Conservation (phyloP, 108 stramenopile genomes). For the Conticribra guillardii region DNA sequence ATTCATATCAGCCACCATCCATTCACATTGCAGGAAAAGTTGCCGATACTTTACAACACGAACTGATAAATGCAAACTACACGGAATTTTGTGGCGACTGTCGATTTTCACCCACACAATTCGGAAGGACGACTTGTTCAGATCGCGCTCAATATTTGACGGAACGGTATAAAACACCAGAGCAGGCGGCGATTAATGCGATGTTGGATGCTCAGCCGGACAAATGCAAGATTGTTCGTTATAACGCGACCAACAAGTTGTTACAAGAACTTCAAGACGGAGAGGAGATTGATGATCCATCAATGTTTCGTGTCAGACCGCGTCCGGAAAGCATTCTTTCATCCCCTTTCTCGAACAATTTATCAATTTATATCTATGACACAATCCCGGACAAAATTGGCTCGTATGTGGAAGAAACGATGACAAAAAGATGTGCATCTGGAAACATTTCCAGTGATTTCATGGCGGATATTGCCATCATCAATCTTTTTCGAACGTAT, state of each 20-base stretch:
- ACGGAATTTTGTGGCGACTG: too few species aligned
- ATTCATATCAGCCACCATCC: too few species aligned
- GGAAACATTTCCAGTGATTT: slow-evolving; percentile 1
- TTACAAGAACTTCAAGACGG: not conserved
- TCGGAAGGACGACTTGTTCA: not conserved
- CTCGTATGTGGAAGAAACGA: not conserved
- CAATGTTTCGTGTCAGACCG: not conserved
- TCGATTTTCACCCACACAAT: too few species aligned
- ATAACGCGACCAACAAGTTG: not conserved
- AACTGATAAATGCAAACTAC: too few species aligned
- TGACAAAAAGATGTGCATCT: not conserved
- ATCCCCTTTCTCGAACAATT: not conserved
- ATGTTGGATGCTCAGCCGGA: slow-evolving; percentile 4
- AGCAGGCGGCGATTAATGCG: not conserved
- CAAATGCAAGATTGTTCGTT: not conserved
- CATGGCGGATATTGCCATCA: slow-evolving; percentile 16
- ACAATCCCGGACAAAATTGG: slow-evolving; percentile 8
- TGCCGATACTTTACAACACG: too few species aligned
- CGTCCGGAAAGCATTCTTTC: not conserved
- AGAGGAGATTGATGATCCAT: not conserved
- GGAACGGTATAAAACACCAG: not conserved
- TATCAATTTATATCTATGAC: slow-evolving; percentile 10
- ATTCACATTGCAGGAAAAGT: too few species aligned
- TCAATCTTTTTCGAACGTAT: slow-evolving; percentile 22
- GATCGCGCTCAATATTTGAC: slow-evolving; percentile 4